Conservation (phyloP, 169 alveolate species). For the Plasmodium sp. region DNA sequence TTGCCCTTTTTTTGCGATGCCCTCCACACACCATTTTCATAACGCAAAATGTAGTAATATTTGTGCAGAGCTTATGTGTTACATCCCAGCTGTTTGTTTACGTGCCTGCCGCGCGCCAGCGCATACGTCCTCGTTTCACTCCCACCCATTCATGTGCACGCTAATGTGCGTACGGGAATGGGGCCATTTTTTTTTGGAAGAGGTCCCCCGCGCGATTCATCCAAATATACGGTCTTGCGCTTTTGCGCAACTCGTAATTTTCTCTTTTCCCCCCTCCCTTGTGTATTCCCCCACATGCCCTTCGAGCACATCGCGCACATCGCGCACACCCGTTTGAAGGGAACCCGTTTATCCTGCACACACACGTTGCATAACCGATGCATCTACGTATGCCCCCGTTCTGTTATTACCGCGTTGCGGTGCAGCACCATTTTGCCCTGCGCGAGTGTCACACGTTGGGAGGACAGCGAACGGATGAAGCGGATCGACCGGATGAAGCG, state of each 20-base stretch:
- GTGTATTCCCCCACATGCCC: not conserved
- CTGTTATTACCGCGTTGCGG: not conserved
- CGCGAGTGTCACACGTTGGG: not conserved
- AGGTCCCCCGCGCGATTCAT: not conserved
- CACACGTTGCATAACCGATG: not conserved
- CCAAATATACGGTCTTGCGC: not conserved
- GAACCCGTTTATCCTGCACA: not conserved
- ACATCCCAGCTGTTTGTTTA: constrained; percentile 2
- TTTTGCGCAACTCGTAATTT: not conserved
- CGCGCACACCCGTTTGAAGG: not conserved
- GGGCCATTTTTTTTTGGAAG: not conserved
- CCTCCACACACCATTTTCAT: not conserved
- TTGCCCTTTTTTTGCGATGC: not conserved
- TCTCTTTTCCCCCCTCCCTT: not conserved
- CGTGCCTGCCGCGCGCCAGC: not conserved
- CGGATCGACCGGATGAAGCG: too few species aligned
- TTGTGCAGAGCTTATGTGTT: not conserved
- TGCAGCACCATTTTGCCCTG: not conserved
- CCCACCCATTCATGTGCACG: not conserved
- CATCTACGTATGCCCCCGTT: not conserved
- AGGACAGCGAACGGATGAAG: not conserved
- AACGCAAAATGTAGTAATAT: not conserved
- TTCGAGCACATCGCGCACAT: not conserved
- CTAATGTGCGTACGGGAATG: not conserved
- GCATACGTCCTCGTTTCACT: not conserved